Percentiles rank a stretch among this genome's conserved stretches.
Conservation (phyloP, 169 alveolate species). For the Eimeria necatrix region DNA sequence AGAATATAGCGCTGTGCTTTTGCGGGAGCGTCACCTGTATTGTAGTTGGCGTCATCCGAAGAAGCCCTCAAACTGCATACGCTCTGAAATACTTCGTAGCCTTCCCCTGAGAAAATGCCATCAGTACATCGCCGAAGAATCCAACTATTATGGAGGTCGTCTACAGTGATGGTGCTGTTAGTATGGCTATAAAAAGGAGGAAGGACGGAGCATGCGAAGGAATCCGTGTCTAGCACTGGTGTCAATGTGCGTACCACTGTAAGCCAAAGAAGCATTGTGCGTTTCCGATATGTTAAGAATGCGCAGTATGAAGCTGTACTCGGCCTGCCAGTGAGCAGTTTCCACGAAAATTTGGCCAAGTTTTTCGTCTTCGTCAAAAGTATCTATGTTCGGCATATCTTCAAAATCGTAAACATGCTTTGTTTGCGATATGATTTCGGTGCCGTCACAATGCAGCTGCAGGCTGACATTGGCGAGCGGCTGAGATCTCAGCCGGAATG, state of each 20-base stretch:
- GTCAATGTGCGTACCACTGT: neutral
- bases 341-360: slow-evolving; percentile 19
- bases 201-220: no score
- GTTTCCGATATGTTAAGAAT: neutral
- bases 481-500: slow-evolving; percentile 55
- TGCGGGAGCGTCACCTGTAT: slow-evolving; percentile 21
- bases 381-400: neutral
- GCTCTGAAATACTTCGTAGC: slow-evolving; percentile 11
- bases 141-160: no score
- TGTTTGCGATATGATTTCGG: neutral
- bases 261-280: neutral
- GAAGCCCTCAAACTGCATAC: slow-evolving; percentile 6
- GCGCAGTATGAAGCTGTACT: slow-evolving; percentile 21
- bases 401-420: neutral
- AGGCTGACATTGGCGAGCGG: slow-evolving; percentile 49
- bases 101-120: neutral
- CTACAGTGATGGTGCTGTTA: no score
- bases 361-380: neutral
- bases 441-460: slow-evolving; percentile 61
- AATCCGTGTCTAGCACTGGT: no score
- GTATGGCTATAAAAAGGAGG: no score
- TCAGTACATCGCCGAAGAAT: no score
- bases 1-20: no score
- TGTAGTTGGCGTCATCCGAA: slow-evolving; percentile 42
- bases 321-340: slow-evolving; percentile 46